Percentiles rank a stretch among this genome's conserved stretches.
Conservation (phyloP, 352 stramenopile genomes). For the Ochromonadaceae sp. region DNA sequence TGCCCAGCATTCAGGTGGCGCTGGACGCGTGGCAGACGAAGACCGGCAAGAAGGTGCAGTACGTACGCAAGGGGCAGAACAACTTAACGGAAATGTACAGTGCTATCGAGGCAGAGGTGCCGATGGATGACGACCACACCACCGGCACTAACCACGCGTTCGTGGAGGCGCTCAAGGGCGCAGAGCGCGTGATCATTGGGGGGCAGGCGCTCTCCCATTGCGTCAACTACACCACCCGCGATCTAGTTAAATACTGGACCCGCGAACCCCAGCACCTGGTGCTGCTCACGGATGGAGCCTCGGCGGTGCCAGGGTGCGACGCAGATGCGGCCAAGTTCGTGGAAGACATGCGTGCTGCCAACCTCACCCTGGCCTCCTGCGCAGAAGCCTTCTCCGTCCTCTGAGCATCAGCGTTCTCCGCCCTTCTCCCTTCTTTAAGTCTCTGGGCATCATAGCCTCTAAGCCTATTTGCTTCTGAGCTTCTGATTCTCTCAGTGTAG, state of each 20-base stretch:
- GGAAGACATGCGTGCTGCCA: too few species aligned
- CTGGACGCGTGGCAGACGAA: constrained; percentile 54
- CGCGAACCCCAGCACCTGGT: constrained; percentile 43
- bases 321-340: constrained; percentile 29
- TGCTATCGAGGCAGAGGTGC: constrained; percentile 74
- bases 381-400: too few species aligned
- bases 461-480: too few species aligned
- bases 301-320: constrained; percentile 42
- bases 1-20: constrained; percentile 53
- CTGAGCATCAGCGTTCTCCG: too few species aligned
- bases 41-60: constrained; percentile 40
- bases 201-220: constrained; percentile 88
- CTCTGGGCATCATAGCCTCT: too few species aligned
- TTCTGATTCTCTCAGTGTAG: too few species aligned
- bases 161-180: constrained; percentile 58
- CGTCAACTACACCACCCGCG: constrained; percentile 85
- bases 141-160: constrained; percentile 63
- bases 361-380: too few species aligned
- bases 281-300: constrained; percentile 40
- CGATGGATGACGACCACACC: constrained; percentile 37
- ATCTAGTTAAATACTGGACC: constrained; percentile 66
- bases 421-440: too few species aligned
- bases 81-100: constrained; percentile 91
- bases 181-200: constrained; percentile 66
- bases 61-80: constrained; percentile 81